phyloP scores from a whole-genome alignment of 2,329 filamentous ascomycete genomes.

The Neofusicoccum cordaticola region DNA sequence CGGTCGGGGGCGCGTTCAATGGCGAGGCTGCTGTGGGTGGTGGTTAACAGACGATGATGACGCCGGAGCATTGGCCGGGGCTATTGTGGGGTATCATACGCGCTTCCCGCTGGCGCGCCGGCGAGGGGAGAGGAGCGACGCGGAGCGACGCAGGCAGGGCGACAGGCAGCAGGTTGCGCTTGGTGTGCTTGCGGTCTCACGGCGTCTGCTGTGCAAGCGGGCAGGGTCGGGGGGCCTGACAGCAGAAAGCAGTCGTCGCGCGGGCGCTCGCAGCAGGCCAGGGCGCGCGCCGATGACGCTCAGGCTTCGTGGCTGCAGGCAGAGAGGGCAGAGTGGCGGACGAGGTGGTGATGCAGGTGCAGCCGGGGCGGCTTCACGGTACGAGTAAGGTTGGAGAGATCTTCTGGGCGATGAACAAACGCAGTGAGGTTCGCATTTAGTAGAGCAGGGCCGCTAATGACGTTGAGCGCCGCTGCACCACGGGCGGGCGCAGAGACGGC shows the following conservation, averaged over 20 bases:
- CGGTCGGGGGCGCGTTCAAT: not conserved
- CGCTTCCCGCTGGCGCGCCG: not conserved
- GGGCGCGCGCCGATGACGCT: not conserved
- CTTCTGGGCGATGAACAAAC: constrained; percentile 4
- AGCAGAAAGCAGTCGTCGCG: not conserved
- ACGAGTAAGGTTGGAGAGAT: constrained; percentile 17
- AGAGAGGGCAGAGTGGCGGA: not conserved
- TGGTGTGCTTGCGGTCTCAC: not conserved
- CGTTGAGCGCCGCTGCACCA: constrained; percentile 5
- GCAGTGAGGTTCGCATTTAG: constrained; percentile 15
- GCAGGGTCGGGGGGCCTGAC: constrained; percentile 11
- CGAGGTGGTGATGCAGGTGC: constrained; percentile 7
- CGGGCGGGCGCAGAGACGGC: not conserved
- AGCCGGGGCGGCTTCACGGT: constrained; percentile 9
- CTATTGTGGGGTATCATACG: constrained; percentile 13
- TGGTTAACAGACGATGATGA: not conserved
- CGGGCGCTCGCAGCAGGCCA: not conserved
- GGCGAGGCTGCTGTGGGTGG: not conserved
- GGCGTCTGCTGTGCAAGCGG: not conserved
- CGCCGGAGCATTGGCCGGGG: constrained; percentile 5
- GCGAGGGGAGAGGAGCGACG: not conserved
- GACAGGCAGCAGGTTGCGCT: not conserved
- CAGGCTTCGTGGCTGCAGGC: not conserved
- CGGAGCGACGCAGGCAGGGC: not conserved
- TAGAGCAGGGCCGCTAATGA: constrained; percentile 12